phyloP scores from a whole-genome alignment of 306 rosid genomes.

The Astragalus membranaceus region DNA sequence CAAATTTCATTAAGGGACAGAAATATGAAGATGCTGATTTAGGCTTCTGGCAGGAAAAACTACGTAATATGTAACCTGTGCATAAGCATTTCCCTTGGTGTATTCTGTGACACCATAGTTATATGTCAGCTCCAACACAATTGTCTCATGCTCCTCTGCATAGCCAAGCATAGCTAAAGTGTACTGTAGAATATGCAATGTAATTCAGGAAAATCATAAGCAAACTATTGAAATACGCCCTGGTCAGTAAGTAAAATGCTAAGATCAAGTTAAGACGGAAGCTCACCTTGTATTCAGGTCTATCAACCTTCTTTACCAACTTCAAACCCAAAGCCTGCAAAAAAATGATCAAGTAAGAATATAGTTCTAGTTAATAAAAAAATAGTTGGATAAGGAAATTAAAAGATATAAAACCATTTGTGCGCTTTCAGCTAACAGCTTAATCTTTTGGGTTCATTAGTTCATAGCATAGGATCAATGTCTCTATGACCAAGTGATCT shows the following conservation, averaged over 20 bases:
- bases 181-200: slow-evolving; percentile 50
- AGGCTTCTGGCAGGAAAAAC: background rate
- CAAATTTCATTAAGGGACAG: slow-evolving; percentile 1
- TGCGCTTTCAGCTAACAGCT: background rate
- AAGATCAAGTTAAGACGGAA: background rate
- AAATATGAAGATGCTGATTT: background rate
- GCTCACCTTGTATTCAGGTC: slow-evolving; percentile 77
- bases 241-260: background rate
- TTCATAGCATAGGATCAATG: background rate
- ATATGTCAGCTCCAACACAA: slow-evolving; percentile 86
- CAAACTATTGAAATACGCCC: background rate
- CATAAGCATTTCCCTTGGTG: slow-evolving; percentile 92
- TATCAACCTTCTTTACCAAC: slow-evolving; percentile 64
- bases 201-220: slow-evolving; percentile 1
- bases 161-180: slow-evolving; percentile 77
- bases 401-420: background rate
- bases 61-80: slow-evolving; percentile 51
- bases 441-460: background rate
- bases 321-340: slow-evolving; percentile 80
- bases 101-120: slow-evolving; percentile 90
- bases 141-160: slow-evolving; percentile 78
- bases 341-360: slow-evolving; percentile 19
- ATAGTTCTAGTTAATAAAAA: slow-evolving; percentile 5
- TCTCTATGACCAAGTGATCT: background rate
- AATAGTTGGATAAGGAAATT: background rate